A percentile compares a stretch with the other conserved stretches of the same genome.
Evolutionary conservation across 148 eudicot species (phyloP).

Genomic region (Rhododendron vialii): DNA sequence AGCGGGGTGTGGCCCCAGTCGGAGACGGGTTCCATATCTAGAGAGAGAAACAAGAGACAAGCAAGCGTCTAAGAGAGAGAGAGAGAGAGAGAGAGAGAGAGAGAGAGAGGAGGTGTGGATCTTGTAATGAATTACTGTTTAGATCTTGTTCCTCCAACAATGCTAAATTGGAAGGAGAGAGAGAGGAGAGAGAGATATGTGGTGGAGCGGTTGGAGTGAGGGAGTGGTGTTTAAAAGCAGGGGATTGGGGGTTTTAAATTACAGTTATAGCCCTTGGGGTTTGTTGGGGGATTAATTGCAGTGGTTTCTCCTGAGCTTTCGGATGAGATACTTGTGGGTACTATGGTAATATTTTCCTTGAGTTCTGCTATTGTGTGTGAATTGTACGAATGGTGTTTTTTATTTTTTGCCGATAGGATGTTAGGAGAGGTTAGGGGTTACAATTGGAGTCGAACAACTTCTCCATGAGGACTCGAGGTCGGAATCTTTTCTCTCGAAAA

Average conservation of each 20-base stretch:
- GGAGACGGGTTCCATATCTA: slow-evolving; percentile 62
- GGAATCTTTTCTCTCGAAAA: too few species aligned
- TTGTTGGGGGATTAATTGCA: not conserved
- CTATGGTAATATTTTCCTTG: not conserved
- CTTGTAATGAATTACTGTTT: too few species aligned
- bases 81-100: too few species aligned
- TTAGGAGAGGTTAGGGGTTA: not conserved
- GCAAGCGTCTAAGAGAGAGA: too few species aligned
- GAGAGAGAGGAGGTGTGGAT: not conserved
- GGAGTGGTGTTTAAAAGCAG: not conserved
- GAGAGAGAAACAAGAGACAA: too few species aligned
- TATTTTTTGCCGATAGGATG: too few species aligned
- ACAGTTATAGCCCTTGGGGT: not conserved
- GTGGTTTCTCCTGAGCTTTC: too few species aligned
- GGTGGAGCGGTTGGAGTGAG: not conserved
- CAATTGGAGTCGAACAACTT: too few species aligned
- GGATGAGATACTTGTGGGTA: not conserved
- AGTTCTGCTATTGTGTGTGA: not conserved
- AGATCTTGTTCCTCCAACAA: too few species aligned
- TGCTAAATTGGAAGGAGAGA: too few species aligned
- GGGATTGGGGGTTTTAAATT: not conserved
- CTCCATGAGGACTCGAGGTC: too few species aligned
- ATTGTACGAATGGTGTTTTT: not conserved
- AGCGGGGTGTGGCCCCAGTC: slow-evolving; percentile 79
- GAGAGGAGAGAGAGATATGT: not conserved